These are phyloP conservation scores for Prunus campanulata DNA, from an alignment of 306 rosid genomes.

Conservation along the genomic window DNA sequence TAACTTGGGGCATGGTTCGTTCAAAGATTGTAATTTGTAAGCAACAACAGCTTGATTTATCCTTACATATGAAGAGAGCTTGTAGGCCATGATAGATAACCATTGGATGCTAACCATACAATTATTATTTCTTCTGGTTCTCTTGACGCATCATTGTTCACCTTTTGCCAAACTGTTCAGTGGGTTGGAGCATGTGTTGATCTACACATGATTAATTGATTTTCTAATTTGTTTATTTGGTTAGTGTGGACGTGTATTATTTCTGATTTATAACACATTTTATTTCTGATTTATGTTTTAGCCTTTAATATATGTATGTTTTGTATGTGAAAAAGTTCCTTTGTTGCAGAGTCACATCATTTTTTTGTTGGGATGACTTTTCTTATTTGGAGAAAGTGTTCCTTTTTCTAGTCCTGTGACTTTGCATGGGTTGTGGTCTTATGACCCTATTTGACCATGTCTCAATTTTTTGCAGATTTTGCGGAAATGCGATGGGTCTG, in stretches of 20 bases:
- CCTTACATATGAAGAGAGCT: background rate
- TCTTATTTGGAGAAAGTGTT: background rate
- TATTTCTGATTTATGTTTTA: background rate
- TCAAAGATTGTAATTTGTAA: background rate
- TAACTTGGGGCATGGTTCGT: background rate
- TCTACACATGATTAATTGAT: background rate
- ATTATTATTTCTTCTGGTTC: background rate
- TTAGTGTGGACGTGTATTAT: background rate
- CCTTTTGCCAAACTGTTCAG: background rate
- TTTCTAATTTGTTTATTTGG: background rate
- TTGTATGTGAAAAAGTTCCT: background rate
- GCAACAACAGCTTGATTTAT: background rate
- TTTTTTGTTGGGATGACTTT: background rate
- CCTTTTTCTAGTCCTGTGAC: background rate
- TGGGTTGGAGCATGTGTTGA: background rate
- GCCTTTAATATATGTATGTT: background rate
- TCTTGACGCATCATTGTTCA: background rate
- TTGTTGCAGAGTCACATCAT: background rate
- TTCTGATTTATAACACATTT: no score
- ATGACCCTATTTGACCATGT: background rate
- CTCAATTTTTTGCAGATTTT: conserved; percentile 53
- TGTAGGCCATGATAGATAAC: background rate
- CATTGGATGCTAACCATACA: background rate
- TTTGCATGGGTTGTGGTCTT: background rate
- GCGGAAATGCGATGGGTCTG: conserved; percentile 74